Conservation (phyloP, 441 rosid species). For the Breynia disticha region DNA sequence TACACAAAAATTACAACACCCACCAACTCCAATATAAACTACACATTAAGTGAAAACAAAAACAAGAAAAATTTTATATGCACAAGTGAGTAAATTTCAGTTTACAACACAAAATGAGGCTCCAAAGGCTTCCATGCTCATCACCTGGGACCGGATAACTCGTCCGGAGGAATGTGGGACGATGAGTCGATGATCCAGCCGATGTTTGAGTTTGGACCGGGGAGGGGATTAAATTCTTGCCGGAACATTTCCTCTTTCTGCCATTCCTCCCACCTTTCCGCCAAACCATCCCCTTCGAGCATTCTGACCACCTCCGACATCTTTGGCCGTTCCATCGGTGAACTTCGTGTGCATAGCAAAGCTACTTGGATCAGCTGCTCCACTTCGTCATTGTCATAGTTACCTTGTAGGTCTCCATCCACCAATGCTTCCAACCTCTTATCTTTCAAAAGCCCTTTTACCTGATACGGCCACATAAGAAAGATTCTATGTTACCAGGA, state of each 20-base stretch:
- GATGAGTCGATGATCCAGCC: constrained; percentile 42
- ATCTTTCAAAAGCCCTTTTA: constrained; percentile 53
- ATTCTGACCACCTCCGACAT: constrained; percentile 71
- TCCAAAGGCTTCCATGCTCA: constrained; percentile 9
- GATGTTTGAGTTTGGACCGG: constrained; percentile 18
- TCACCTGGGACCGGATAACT: constrained; percentile 67
- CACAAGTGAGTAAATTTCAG: constrained; percentile 24
- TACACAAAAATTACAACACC: constrained; percentile 18
- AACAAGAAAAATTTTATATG: constrained; percentile 20
- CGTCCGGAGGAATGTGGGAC: constrained; percentile 41
- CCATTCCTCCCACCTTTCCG: constrained; percentile 70
- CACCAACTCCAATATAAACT: constrained; percentile 15
- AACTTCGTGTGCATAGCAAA: constrained; percentile 55
- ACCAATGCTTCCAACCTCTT: constrained; percentile 47
- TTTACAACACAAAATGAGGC: constrained; percentile 13
- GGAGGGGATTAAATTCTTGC: constrained; percentile 23
- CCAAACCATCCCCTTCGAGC: constrained; percentile 73
- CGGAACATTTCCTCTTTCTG: constrained; percentile 42
- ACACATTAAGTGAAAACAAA: constrained; percentile 8
- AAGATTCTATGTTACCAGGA: too few relatives aligned
- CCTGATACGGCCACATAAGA: constrained; percentile 23
- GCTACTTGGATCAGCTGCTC: constrained; percentile 64
- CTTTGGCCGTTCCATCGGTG: constrained; percentile 59
- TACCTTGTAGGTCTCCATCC: constrained; percentile 43
- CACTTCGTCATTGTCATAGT: constrained; percentile 43